phyloP scores from a whole-genome alignment of 2,329 filamentous ascomycete species.

The Macrophomina pseudophaseolina region DNA sequence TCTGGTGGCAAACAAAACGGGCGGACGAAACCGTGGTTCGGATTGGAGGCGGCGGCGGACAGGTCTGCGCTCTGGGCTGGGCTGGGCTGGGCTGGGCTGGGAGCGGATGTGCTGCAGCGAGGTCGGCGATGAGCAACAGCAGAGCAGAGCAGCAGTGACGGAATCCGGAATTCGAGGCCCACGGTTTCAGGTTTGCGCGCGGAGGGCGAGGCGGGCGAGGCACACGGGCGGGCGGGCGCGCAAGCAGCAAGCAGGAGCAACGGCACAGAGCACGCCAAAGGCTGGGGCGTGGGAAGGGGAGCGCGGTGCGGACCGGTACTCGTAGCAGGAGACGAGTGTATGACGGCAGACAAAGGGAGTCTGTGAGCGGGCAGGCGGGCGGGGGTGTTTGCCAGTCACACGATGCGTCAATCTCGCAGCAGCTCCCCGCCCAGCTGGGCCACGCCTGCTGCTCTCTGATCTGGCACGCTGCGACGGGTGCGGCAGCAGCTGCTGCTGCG shows the following conservation, averaged over 20 bases:
- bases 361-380: background rate
- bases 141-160: background rate
- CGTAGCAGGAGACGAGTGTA: background rate
- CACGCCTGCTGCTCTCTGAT: background rate
- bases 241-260: background rate
- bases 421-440: background rate
- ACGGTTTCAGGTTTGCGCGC: background rate
- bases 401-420: conserved; percentile 11
- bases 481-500: background rate
- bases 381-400: conserved; percentile 17
- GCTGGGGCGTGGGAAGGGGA: background rate
- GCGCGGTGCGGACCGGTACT: background rate
- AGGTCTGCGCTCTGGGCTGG: background rate
- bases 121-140: conserved; percentile 22
- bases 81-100: background rate
- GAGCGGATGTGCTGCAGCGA: conserved; percentile 9
- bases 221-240: background rate
- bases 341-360: conserved; percentile 22
- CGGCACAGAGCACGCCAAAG: background rate
- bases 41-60: background rate
- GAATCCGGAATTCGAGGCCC: background rate
- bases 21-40: background rate
- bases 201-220: background rate
- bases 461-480: background rate
- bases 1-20: background rate